Evolutionary conservation across 208 protist genomes (phyloP), one percentile per base, ranked within the genome.

Genomic region (Phytomonas serpens): DNA sequence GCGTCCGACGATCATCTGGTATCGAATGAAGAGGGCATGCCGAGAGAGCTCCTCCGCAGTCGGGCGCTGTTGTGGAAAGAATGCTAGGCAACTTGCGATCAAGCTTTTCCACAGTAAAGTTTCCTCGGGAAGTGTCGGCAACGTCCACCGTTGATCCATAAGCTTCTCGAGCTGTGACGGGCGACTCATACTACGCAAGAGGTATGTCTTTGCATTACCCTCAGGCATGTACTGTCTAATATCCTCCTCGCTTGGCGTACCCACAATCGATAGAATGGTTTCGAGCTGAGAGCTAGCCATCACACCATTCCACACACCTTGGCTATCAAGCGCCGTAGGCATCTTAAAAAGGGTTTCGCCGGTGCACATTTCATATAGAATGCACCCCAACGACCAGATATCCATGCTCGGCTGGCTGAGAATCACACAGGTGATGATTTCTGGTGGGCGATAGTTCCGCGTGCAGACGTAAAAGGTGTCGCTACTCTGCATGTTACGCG

Each of bases 381-480:
- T 94, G 79, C 96, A 98, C n/a, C 97, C 97, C 31, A 98, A 40
- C 10, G 90, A 90, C 94, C 96, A 98, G 9, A 98, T 87, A 77
- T 98, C 97, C 31, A 98, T 84, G 31, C 71, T 69, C 64, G 90
- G 70, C 6, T 79, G 79, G 33, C 96, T 97, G 37, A 77, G 72
- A 37, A 81, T 83, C 57, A 76, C 73, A 67, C 89, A 90, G 0
- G 95, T 93, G 68, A 98, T 86, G 19, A 99, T 82, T 77, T 99
- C 97, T 23, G 97, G 97, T 36, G 97, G 92, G 67, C 96, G 90
- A 78, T 98, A 99, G 92, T 98, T 98, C 19, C 95, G 83, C 31
- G 97, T 99, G 74, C 94, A 96, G 36, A 98, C 96, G 76, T 97
- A 94, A 69, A 92, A 89, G 31, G 93, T 97, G 47, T 94, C 88